Percentiles rank a stretch among this genome's conserved stretches.
phyloP scores from a whole-genome alignment of 306 rosid species.

The Begonia peltatifolia region DNA sequence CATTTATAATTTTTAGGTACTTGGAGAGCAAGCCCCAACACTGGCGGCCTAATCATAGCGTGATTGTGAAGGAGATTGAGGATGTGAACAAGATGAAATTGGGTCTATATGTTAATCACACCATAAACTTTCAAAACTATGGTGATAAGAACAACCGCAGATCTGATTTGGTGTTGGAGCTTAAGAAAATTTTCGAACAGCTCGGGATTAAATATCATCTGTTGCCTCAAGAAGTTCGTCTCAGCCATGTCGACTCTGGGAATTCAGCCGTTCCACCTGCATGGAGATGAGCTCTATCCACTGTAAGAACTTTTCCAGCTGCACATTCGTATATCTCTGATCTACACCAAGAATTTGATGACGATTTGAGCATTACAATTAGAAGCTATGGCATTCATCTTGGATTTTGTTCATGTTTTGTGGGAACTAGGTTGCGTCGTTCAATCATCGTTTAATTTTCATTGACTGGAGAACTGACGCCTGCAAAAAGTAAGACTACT shows the following conservation, averaged over 20 bases:
- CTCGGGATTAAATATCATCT: conserved; percentile 54
- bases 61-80: conserved; percentile 53
- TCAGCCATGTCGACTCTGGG: conserved; percentile 22
- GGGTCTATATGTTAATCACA: conserved; percentile 38
- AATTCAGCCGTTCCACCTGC: conserved; percentile 12
- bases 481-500: too few species aligned
- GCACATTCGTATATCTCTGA: too few species aligned
- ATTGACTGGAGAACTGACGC: too few species aligned
- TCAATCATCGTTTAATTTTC: too few species aligned
- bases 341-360: too few species aligned
- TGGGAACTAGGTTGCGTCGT: too few species aligned
- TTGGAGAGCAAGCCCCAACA: conserved; percentile 64
- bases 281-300: conserved; percentile 16
- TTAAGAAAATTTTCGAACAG: conserved; percentile 62
- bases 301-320: background rate
- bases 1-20: conserved; percentile 25
- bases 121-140: conserved; percentile 73
- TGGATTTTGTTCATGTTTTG: too few species aligned
- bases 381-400: too few species aligned
- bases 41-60: conserved; percentile 56
- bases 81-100: conserved; percentile 63
- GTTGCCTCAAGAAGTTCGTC: conserved; percentile 55
- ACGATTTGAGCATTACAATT: too few species aligned
- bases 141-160: conserved; percentile 47
- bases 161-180: conserved; percentile 57